phyloP scores from a whole-genome alignment of 225 moss, liverwort and hornwort genomes.

The Climacium dendroides region DNA sequence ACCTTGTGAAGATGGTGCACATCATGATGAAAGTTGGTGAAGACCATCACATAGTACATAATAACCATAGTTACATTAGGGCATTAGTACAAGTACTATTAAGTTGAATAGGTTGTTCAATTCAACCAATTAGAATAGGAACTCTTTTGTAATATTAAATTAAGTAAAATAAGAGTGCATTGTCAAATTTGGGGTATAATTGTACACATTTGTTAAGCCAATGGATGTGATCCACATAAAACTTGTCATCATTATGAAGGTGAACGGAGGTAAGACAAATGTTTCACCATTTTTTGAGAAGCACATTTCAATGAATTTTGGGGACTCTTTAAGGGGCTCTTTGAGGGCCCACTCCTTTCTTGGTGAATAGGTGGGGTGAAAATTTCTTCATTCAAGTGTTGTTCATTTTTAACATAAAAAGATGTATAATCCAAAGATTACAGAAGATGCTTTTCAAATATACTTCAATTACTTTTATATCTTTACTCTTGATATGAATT shows the following conservation, averaged over 20 bases:
- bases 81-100: neutral
- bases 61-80: neutral
- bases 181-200: neutral
- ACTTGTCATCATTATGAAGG: neutral
- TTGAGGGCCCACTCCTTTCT: neutral
- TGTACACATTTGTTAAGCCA: neutral
- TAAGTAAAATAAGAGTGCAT: neutral
- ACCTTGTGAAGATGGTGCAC: neutral
- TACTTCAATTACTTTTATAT: neutral
- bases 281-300: neutral
- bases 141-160: neutral
- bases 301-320: neutral
- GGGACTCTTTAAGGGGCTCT: neutral
- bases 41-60: neutral
- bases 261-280: neutral
- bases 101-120: neutral
- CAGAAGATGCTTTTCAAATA: rapidly evolving
- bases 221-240: neutral
- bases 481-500: neutral
- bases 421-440: neutral
- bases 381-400: neutral
- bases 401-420: neutral
- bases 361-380: neutral
- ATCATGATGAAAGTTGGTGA: neutral
- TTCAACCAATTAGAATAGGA: neutral